Evolutionary conservation across 2,329 filamentous ascomycete species (phyloP), one percentile per base, ranked within the genome.

Genomic region (Amphichorda felina): DNA sequence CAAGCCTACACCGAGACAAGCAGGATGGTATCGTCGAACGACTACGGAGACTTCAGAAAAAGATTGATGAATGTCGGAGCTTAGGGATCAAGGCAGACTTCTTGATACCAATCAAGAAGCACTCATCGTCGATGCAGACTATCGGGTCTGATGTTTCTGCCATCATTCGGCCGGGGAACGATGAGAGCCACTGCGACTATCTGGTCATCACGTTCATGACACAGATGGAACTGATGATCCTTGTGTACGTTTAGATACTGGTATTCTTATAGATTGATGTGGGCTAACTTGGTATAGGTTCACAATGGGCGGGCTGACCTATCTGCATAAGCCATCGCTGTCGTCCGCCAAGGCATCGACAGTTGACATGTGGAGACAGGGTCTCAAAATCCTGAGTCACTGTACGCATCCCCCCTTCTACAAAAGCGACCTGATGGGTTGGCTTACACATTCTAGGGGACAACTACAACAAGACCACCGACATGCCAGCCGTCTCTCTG

Each of bases 1-100:
- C 80, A 47, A 78, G 74, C 45, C 60, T 88, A 35, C 71, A 78
- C 37, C 68, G 75, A 38, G 78, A 77, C 41, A 68, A 66, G 22
- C 67, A 72, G 0, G 66, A 75, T 10, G 56, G 67, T 21, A 69
- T 74, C 21, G 54, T 61, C 1, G 61, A 69, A 35, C 86, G 86
- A 48, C 60, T 85, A 15, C 65, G 65, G 27, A 58, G 61, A 6
- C 61, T 88, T 43, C 78, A 85, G 49, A 57, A 60, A 27, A 68
- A 66, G 29, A 62, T 84, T 47, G 79, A 85, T 40, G 59, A 70
- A 16, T 64, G 67, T 27, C 59, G 68, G 32, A 56, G 63, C 38
- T 72, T 31, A 5, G 33, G 17, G 7, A 25, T 61, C 30, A 60
- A 63, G 9, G 59, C 65, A 0, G 64, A 72, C 37, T 59, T 77